Evolutionary conservation across 345 rosid species (phyloP).

Genomic region (Bruguiera gymnorhiza): DNA sequence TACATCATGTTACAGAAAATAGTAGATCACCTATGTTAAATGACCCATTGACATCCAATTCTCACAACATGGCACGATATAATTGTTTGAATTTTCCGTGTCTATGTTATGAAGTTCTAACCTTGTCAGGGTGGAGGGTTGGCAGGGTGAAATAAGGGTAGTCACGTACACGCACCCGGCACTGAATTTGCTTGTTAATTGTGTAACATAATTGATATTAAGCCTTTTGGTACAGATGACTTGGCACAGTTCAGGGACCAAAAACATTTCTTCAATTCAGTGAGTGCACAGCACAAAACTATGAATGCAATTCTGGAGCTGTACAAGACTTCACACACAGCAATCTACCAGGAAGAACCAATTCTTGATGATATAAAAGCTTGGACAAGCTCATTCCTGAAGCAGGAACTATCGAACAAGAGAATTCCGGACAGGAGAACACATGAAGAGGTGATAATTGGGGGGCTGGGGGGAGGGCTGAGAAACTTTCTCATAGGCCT

Average conservation of each 20-base stretch:
- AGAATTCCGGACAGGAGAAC: background rate
- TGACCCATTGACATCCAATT: background rate
- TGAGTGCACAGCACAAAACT: background rate
- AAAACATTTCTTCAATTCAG: background rate
- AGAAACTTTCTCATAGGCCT: too few relatives aligned
- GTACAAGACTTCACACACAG: slow-evolving; percentile 17
- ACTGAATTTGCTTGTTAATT: too few relatives aligned
- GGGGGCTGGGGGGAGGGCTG: too few relatives aligned
- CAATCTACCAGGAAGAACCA: slow-evolving; percentile 15
- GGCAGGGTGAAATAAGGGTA: too few relatives aligned
- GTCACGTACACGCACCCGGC: too few relatives aligned
- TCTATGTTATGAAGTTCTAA: too few relatives aligned
- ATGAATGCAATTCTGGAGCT: slow-evolving; percentile 6
- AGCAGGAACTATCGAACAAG: background rate
- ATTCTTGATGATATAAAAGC: slow-evolving; percentile 10
- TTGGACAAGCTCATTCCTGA: slow-evolving; percentile 15
- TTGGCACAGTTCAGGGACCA: slow-evolving; percentile 1
- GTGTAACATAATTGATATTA: too few relatives aligned
- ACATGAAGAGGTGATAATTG: slow-evolving; percentile 2
- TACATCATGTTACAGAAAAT: background rate
- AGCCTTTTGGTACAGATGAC: background rate
- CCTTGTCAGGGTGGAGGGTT: too few relatives aligned
- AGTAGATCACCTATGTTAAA: too few relatives aligned
- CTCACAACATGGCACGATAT: too few relatives aligned
- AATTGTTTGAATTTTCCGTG: too few relatives aligned